A percentile compares a stretch with the other conserved stretches of the same genome.
These are phyloP conservation scores for Theobroma cacao DNA, from an alignment of 345 rosid species.

Conservation along the genomic window DNA sequence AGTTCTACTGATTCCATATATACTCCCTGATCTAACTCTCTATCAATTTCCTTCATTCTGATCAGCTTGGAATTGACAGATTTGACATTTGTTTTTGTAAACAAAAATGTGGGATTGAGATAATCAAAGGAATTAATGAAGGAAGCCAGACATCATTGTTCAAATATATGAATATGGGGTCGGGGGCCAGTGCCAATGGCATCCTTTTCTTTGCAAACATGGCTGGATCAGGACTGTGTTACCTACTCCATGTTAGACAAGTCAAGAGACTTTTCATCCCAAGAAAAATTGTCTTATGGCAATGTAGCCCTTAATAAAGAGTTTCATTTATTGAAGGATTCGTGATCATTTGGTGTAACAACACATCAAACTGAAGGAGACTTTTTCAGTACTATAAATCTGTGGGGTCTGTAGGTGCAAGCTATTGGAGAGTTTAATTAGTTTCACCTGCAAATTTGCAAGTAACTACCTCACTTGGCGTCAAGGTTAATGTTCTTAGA, in stretches of 20 bases:
- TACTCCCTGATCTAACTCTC: background rate
- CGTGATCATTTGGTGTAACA: background rate
- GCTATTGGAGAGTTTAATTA: background rate
- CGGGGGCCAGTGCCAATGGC: background rate
- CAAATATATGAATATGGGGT: background rate
- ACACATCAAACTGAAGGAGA: background rate
- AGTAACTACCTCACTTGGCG: slow-evolving; percentile 1
- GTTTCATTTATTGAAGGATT: background rate
- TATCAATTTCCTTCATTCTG: background rate
- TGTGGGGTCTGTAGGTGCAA: background rate
- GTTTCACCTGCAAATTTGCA: background rate
- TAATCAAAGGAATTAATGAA: too few relatives aligned
- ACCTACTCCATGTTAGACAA: background rate
- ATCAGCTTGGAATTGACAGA: background rate
- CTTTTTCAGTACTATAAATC: slow-evolving; percentile 1
- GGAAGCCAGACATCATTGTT: background rate
- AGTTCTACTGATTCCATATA: background rate
- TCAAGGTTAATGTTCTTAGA: slow-evolving; percentile 9
- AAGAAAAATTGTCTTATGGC: too few relatives aligned
- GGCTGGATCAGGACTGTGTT: background rate
- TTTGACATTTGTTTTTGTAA: background rate
- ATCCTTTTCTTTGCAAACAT: background rate
- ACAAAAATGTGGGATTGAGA: background rate
- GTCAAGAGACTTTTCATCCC: background rate
- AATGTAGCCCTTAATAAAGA: too few relatives aligned